These are phyloP conservation scores for Actinomortierella wolfii DNA, from an alignment of 371 early-diverging fungal species.

Conservation along the genomic window DNA sequence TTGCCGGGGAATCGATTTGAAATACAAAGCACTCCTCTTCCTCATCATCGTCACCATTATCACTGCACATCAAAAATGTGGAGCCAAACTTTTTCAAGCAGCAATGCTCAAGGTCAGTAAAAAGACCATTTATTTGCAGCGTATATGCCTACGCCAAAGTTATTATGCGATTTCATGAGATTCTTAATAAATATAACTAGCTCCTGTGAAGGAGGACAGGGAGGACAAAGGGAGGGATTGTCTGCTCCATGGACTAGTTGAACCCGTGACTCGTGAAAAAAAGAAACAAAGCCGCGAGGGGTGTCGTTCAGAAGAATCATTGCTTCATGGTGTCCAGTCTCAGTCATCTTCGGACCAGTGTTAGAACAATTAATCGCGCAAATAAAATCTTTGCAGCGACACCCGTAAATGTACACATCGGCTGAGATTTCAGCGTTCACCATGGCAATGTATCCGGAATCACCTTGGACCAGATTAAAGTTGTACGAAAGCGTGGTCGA, in stretches of 20 bases:
- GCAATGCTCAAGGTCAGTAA: too few species aligned
- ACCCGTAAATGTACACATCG: not conserved
- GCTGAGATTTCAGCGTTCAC: constrained; percentile 4
- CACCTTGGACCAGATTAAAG: not conserved
- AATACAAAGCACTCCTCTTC: too few species aligned
- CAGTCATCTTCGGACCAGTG: not conserved
- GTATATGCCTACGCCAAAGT: too few species aligned
- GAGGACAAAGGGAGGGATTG: constrained; percentile 5
- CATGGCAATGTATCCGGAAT: constrained; percentile 5
- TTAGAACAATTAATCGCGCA: not conserved
- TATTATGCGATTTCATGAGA: too few species aligned
- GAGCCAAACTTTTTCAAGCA: too few species aligned
- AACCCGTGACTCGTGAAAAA: too few species aligned
- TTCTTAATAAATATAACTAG: too few species aligned
- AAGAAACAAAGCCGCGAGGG: not conserved
- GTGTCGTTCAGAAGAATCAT: not conserved
- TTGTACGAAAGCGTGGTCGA: not conserved
- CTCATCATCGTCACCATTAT: too few species aligned
- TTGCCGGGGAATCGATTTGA: too few species aligned
- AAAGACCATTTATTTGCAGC: too few species aligned
- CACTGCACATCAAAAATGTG: too few species aligned
- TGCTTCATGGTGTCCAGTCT: constrained; percentile 6
- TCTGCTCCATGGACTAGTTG: too few species aligned
- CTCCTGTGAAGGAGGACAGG: constrained; percentile 6
- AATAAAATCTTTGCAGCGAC: not conserved